Evolutionary conservation across 495 filamentous ascomycete genomes (phyloP), one percentile per base, ranked within the genome.

Genomic region (Annulohypoxylon bovei): DNA sequence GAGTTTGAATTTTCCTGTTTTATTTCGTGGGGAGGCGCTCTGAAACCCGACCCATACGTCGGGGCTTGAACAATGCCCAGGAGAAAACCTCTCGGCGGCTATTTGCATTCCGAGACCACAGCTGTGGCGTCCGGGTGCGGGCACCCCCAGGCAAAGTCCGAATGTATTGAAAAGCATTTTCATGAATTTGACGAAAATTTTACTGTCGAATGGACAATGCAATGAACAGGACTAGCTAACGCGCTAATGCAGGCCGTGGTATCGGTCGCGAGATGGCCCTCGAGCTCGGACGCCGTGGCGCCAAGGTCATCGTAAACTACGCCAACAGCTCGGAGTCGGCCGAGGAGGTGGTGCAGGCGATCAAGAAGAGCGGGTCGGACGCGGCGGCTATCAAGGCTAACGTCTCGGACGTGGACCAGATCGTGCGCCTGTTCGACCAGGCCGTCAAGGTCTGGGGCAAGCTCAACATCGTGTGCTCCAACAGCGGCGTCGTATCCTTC

Each of bases 231-330:
- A 30, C 9, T 30, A 11, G 16, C 72, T 75, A 58, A 77, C 39
- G 52, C 25, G 22, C 14, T 12, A 14, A 46, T 50, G 85, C 84
- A 68, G 86, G 88, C 27, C 89, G 91, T 12, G 91, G 91, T 37
- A 93, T 95, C 74, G 92, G 92, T 54, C 83, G 85, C 16, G 90
- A 88, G 30, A 91, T 92, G 67, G 92, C 91, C 35, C 84, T 93
- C 18, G 92, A 93, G 78, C 88, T 95, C 44, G 92, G 86, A 67
- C 85, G 85, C 69, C 88, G 90, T 68, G 91, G 91, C 6, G 89
- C 89, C 47, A 88, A 85, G 49, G 87, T 95, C 27, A 85, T 92
- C 39, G 85, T 95, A 80, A 95, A 95, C 87, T 95, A 93, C 79
- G 86, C 88, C 63, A 87, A 86, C 67, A 88, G 85, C 67, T 82